Base-by-base conservation (phyloP, 352 stramenopile genomes). In the Pythium aristosporum region DNA sequence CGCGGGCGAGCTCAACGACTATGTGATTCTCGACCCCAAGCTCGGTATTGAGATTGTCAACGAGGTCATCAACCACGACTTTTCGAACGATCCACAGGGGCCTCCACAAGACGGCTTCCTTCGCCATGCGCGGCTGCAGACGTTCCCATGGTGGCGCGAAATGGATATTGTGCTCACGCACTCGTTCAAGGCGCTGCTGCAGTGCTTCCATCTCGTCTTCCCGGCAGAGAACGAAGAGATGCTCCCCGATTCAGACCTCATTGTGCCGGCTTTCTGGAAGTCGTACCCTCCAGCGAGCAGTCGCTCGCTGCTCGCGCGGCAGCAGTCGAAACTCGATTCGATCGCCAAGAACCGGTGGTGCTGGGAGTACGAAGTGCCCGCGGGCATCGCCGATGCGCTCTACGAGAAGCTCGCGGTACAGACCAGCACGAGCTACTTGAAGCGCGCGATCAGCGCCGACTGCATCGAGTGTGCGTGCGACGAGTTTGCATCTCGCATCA, bases 391-490 rank as follows among this genome's bases (percentile, higher is more conserved):
- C 0, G 57, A 73, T 37, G 57, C 55, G 13, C n/a, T 76, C 1
- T 76, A 69, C 21, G 65, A 73, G 21, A 66, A 76, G n/a, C 43
- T 75, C 30, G 69, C 60, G 0, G 69, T 75, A 30, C 46, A 65
- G 15, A 73, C 50, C 20, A 61, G 58, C 44, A 63, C 65, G 0
- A 37, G 51, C 3, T 48, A 68, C 9, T 34, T 73, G 21, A 47
- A 50, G 25, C 32, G 61, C 1, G 21, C 37, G 21, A 44, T 65
- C 44, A 21, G 56, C 10, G 47, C 25, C 16, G 25, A 53, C 13
- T 67, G 55, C 28, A 63, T 68, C 53, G 61, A 68, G 28, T 62
- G 42, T 8, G 25, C 20, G 30, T 41, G 52, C 25, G 13, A 46
- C 2, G 53, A 63, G n/a, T 68, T 68, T 47, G 61, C 46, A 3